A percentile compares a stretch with the other conserved stretches of the same genome.
Conservation (phyloP, 2,329 filamentous ascomycete species). For the Ophiostoma sp. region DNA sequence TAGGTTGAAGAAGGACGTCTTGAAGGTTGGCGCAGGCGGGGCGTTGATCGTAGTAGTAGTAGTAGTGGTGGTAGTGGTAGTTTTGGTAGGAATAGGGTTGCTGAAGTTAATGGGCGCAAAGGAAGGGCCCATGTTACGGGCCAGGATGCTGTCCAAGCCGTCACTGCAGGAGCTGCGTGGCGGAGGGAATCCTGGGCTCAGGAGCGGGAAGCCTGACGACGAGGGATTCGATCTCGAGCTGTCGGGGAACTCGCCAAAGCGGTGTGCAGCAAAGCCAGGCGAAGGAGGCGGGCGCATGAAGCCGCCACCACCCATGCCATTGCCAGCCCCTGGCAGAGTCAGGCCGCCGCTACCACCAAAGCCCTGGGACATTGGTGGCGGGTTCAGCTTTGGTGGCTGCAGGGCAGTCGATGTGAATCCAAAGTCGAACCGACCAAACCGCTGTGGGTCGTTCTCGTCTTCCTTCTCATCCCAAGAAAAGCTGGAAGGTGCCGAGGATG, state of each 20-base stretch:
- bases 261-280: slow-evolving; percentile 47
- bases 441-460: slow-evolving; percentile 44
- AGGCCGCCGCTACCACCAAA: background rate
- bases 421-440: slow-evolving; percentile 45
- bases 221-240: slow-evolving; percentile 4
- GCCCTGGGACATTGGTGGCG: background rate
- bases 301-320: slow-evolving; percentile 33
- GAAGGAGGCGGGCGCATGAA: slow-evolving; percentile 37
- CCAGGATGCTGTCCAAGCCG: slow-evolving; percentile 25
- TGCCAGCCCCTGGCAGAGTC: background rate
- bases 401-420: slow-evolving; percentile 25
- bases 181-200: slow-evolving; percentile 31
- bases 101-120: background rate
- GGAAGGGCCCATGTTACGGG: background rate
- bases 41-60: slow-evolving; percentile 30
- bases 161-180: slow-evolving; percentile 20
- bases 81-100: background rate
- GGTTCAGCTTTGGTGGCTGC: slow-evolving; percentile 12
- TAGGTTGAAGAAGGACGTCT: slow-evolving; percentile 11
- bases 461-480: slow-evolving; percentile 59
- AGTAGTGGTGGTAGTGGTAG: slow-evolving; percentile 21
- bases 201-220: slow-evolving; percentile 29
- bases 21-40: background rate
- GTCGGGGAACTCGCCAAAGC: slow-evolving; percentile 44
- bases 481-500: slow-evolving; percentile 66